Evolutionary conservation across 140 eudicot genomes (phyloP).

Genomic region (Anethum foeniculum): DNA sequence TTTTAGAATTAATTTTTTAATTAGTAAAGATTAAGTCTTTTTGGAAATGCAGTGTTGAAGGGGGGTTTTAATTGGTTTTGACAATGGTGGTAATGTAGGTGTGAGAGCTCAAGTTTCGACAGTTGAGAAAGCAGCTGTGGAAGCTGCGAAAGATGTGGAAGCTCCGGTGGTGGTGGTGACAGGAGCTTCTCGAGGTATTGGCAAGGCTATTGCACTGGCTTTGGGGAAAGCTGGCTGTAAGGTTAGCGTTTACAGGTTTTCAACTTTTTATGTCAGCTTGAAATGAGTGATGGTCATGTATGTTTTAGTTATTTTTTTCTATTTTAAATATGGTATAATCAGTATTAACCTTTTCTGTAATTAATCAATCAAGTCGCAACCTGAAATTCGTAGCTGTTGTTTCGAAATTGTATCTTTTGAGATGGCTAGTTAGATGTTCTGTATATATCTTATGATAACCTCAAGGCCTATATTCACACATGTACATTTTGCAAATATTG

Average conservation of each 20-base stretch:
- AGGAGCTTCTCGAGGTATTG: conserved; percentile 98
- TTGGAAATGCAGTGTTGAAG: background rate
- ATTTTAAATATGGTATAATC: background rate
- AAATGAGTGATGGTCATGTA: background rate
- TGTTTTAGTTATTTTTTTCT: background rate
- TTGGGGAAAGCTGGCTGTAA: conserved; percentile 89
- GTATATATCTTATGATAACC: background rate
- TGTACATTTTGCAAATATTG: background rate
- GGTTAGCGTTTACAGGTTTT: conserved; percentile 26
- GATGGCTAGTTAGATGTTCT: background rate
- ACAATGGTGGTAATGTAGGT: background rate
- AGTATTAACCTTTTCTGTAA: background rate
- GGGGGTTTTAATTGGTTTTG: background rate
- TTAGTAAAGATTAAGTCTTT: background rate
- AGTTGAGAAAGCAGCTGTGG: conserved; percentile 31
- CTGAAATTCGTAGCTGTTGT: background rate
- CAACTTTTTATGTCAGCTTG: background rate
- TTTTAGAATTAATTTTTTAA: background rate
- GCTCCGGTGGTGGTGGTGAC: conserved; percentile 81
- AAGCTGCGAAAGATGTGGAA: conserved; percentile 40
- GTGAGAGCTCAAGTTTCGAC: conserved; percentile 28
- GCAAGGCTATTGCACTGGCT: conserved; percentile 62
- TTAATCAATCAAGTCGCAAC: background rate
- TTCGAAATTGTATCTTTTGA: background rate
- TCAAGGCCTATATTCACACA: background rate